These are phyloP conservation scores for Pulveroboletus sp. DNA, from an alignment of 768 basidiomycete species.

Conservation along the genomic window DNA sequence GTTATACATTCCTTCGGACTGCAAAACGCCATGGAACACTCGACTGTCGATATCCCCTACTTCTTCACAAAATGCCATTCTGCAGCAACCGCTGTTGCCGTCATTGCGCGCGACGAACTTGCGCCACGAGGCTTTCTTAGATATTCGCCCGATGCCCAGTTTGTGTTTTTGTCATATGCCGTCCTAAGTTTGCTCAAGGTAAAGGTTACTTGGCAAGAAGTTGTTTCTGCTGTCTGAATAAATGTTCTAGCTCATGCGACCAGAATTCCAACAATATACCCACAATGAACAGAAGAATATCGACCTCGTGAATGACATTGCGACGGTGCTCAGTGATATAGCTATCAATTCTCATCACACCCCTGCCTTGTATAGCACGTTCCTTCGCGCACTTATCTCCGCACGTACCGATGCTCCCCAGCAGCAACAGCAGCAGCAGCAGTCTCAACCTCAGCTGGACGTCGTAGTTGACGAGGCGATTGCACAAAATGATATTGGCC, in stretches of 20 bases:
- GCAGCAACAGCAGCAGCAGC: conserved; percentile 11
- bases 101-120: conserved; percentile 73
- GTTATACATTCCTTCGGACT: conserved; percentile 95
- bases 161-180: conserved; percentile 90
- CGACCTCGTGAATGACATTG: conserved; percentile 73
- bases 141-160: conserved; percentile 88
- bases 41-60: conserved; percentile 70
- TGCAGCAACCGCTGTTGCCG: conserved; percentile 66
- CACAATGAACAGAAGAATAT: conserved; percentile 73
- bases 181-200: conserved; percentile 92
- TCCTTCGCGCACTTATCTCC: conserved; percentile 74
- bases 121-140: conserved; percentile 74
- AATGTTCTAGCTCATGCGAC: conserved; percentile 66
- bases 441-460: conserved; percentile 19
- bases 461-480: conserved; percentile 16
- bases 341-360: conserved; percentile 83
- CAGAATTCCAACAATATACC: conserved; percentile 76
- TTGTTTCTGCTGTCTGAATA: conserved; percentile 10
- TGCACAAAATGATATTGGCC: conserved; percentile 28
- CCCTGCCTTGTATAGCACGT: conserved; percentile 83
- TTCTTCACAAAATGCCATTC: conserved; percentile 81
- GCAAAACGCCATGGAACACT: conserved; percentile 89
- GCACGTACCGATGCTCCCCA: conserved; percentile 38
- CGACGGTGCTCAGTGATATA: conserved; percentile 71
- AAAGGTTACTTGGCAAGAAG: not conserved